Evolutionary conservation across 1,284 basidiomycete genomes (phyloP).

Genomic region (Irpex lacteus): DNA sequence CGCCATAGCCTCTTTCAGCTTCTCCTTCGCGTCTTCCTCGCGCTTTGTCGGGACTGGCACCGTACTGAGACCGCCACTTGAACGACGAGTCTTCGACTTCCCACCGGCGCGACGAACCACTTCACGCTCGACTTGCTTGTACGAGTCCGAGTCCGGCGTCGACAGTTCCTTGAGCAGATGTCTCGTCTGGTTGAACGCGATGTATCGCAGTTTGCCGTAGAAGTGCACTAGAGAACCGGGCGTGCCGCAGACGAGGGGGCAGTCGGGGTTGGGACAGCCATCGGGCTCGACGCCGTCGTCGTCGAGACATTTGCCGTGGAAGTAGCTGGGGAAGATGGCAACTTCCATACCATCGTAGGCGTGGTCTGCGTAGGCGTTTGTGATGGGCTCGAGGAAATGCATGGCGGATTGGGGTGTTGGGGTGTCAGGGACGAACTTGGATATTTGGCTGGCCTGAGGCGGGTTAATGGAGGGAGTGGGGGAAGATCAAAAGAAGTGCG

Average conservation of each 20-base stretch:
- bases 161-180: constrained; percentile 33
- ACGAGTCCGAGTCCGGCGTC: constrained; percentile 37
- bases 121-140: constrained; percentile 37
- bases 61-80: constrained; percentile 5
- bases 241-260: constrained; percentile 72
- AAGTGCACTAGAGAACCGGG: constrained; percentile 75
- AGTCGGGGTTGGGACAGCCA: constrained; percentile 77
- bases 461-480: constrained; percentile 4
- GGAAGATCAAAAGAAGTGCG: constrained; percentile 17
- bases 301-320: constrained; percentile 73
- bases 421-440: constrained; percentile 30
- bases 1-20: constrained; percentile 33
- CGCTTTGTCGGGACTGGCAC: constrained; percentile 23
- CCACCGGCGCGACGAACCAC: constrained; percentile 28
- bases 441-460: constrained; percentile 37
- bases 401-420: constrained; percentile 29
- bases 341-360: constrained; percentile 43
- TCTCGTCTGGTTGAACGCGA: constrained; percentile 48
- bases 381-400: constrained; percentile 45
- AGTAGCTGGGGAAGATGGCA: constrained; percentile 61
- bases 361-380: constrained; percentile 40
- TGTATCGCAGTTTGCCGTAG: constrained; percentile 46
- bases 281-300: constrained; percentile 49
- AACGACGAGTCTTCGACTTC: constrained; percentile 10
- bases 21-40: constrained; percentile 22